Evolutionary conservation across 352 stramenopile genomes (phyloP).

Genomic region (Globisporangium rhizosaccharum): DNA sequence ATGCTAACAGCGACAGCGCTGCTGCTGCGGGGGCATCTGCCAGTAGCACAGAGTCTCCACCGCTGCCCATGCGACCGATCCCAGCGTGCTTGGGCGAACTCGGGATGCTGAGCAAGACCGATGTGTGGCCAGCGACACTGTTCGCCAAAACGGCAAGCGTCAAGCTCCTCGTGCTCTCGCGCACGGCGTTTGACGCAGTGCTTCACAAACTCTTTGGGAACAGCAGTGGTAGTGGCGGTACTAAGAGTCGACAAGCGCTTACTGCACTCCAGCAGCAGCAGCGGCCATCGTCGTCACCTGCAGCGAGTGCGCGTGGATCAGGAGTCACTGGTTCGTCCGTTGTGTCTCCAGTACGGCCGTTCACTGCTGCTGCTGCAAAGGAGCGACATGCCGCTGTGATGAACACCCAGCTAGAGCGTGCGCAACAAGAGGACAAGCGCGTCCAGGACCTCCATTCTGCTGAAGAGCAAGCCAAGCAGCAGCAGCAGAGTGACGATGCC

Average conservation of each 20-base stretch:
- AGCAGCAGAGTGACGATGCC: too few relatives aligned
- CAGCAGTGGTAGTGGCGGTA: not conserved
- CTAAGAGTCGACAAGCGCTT: slow-evolving; percentile 21
- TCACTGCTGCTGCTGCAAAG: slow-evolving; percentile 13
- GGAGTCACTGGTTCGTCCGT: slow-evolving; percentile 1
- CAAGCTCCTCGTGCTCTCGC: slow-evolving; percentile 25
- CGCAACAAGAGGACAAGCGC: too few relatives aligned
- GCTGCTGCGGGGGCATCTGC: not conserved
- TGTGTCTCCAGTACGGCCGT: slow-evolving; percentile 15
- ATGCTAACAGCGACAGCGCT: not conserved
- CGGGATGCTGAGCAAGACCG: slow-evolving; percentile 35
- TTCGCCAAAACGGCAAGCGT: slow-evolving; percentile 11
- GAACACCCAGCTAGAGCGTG: too few relatives aligned
- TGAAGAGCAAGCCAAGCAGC: too few relatives aligned
- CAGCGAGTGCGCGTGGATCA: slow-evolving; percentile 9
- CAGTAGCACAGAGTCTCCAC: not conserved
- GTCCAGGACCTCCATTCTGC: too few relatives aligned
- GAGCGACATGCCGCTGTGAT: too few relatives aligned
- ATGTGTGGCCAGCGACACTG: slow-evolving; percentile 34
- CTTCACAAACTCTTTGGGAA: slow-evolving; percentile 34
- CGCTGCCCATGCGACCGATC: not conserved
- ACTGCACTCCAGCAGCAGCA: slow-evolving; percentile 17
- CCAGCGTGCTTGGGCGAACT: slow-evolving; percentile 36
- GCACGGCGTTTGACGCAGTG: slow-evolving; percentile 31
- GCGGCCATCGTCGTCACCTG: slow-evolving; percentile 33